Evolutionary conservation across 805 yeast genomes (phyloP).

Genomic region (Candida sithepensis): DNA sequence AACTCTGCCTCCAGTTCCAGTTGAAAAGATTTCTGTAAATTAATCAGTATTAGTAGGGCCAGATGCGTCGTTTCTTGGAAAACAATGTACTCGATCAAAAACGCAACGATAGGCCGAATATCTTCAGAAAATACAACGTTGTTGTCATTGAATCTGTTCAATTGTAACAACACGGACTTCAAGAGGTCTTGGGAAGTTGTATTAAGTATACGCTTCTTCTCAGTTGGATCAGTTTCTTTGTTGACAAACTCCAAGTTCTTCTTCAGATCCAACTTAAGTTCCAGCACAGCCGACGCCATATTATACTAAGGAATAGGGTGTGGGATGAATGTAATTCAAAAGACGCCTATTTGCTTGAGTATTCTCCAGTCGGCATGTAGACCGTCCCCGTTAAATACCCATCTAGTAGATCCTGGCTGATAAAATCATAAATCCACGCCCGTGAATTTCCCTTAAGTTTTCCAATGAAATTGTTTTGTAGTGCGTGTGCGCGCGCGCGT

Average conservation of each 20-base stretch:
- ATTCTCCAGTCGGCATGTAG: too few species aligned
- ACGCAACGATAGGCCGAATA: neutral
- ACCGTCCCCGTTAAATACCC: too few species aligned
- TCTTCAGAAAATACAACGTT: neutral
- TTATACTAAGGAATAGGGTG: too few species aligned
- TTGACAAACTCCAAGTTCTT: neutral
- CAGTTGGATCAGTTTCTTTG: neutral
- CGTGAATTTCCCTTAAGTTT: too few species aligned
- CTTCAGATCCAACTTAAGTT: neutral
- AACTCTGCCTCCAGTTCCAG: neutral
- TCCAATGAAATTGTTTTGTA: too few species aligned
- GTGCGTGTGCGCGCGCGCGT: too few species aligned
- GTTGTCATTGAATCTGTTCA: neutral
- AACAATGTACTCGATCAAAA: neutral
- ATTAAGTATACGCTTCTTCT: neutral
- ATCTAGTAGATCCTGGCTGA: too few species aligned
- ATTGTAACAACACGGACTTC: neutral
- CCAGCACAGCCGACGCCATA: neutral
- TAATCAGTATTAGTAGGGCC: neutral
- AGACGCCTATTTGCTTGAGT: too few species aligned
- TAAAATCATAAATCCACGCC: too few species aligned
- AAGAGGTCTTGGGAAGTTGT: neutral
- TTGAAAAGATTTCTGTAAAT: neutral
- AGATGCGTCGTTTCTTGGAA: constrained; percentile 1
- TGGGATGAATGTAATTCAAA: too few species aligned